Evolutionary conservation across 2,329 filamentous ascomycete genomes (phyloP), one percentile per base, ranked within the genome.

Genomic region (Phaeomoniella chlamydospora): DNA sequence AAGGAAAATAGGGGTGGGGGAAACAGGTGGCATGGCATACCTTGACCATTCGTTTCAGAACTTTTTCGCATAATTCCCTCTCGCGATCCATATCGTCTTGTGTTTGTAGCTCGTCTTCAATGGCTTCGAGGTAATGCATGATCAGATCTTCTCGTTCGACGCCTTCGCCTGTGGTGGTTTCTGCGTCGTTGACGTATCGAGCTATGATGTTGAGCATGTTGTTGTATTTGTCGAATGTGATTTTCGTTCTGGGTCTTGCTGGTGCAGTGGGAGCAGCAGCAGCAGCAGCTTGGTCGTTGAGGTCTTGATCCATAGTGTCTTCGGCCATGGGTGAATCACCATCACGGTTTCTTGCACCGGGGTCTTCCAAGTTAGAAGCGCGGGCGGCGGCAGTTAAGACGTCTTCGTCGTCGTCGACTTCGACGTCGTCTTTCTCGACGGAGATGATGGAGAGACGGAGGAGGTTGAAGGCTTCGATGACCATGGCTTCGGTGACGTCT

Each of bases 371-470:
- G 14, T 37, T 37, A 10, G 33, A 16, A 12, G 19, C 30, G 6
- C 6, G 9, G 19, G 12, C 38, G 33, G 4, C 34, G 35, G 33
- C 59, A 54, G 16, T 53, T 51, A n/a, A 51, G 51, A 62, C 65
- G 14, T 75, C 73, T 14, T 82, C 80, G 3, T 84, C 79, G 4
- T 87, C 86, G 36, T 94, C 85, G 41, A 98, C 79, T 52, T 96
- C 88, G 12, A 98, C 77, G 49, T 98, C 90, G 49, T 98, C 90
- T 52, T 96, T 90, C 59, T 98, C 90, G 16, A 98, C 90, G 2
- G 82, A 90, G 49, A 98, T 94, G 55, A 98, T 98, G 57, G 82
- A 90, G 59, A 94, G 87, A 30, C 86, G 71, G 10, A 98, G 72
- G 6, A 98, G 71, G 48, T 90, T 85, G 57, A 80, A 96, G 0